These are phyloP conservation scores for Lentinula guzmanii DNA, from an alignment of 768 basidiomycete genomes.

Conservation along the genomic window DNA sequence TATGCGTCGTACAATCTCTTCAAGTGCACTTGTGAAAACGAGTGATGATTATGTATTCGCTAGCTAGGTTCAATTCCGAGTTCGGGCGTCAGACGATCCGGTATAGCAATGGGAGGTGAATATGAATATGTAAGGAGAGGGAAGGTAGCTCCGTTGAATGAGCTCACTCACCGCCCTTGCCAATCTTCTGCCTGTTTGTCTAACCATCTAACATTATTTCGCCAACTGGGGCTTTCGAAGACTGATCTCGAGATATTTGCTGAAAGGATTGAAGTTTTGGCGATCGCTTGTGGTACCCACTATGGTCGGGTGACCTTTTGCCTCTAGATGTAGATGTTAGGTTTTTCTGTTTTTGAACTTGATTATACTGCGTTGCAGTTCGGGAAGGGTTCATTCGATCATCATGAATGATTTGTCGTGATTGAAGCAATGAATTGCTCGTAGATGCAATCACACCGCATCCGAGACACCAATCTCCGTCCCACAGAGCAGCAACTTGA, in stretches of 20 bases:
- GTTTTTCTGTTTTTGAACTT: background rate
- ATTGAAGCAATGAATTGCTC: background rate
- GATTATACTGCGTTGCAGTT: background rate
- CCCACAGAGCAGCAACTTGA: conserved; percentile 74
- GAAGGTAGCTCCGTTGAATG: background rate
- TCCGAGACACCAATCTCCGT: conserved; percentile 76
- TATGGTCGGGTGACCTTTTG: background rate
- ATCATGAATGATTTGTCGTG: background rate
- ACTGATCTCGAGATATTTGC: background rate
- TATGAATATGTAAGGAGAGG: background rate
- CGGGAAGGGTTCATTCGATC: background rate
- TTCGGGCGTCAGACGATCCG: no score
- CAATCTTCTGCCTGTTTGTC: background rate
- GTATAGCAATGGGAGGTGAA: no score
- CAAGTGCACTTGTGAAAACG: no score
- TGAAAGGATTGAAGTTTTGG: background rate
- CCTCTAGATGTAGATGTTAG: background rate
- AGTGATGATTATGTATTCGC: no score
- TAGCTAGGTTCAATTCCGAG: no score
- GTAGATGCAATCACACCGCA: conserved; percentile 58
- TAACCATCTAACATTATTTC: background rate
- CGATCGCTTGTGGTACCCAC: background rate
- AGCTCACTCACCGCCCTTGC: background rate
- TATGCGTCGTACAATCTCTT: no score
- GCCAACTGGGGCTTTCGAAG: background rate